These are phyloP conservation scores for Aspergillus cavernicola DNA, from an alignment of 495 filamentous ascomycete genomes.

Conservation along the genomic window DNA sequence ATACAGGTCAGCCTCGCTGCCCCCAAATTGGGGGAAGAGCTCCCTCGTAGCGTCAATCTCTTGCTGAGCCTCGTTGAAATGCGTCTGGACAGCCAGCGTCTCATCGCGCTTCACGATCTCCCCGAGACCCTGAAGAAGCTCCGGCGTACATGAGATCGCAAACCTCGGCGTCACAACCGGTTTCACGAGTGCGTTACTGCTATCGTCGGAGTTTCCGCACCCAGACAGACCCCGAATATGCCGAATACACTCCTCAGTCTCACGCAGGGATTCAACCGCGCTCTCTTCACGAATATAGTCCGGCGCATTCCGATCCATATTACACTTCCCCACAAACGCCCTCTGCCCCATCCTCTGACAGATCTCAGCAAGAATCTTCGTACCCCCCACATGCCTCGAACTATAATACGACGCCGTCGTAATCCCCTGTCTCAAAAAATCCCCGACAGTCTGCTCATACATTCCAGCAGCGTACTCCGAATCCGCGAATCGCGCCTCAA, in stretches of 20 bases:
- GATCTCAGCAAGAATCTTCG: slow-evolving; percentile 55
- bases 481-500: slow-evolving; percentile 56
- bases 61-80: slow-evolving; percentile 58
- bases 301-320: slow-evolving; percentile 60
- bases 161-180: slow-evolving; percentile 63
- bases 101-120: slow-evolving; percentile 45
- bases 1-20: slow-evolving; percentile 54
- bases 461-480: slow-evolving; percentile 47
- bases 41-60: slow-evolving; percentile 50
- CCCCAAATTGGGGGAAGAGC: slow-evolving; percentile 48
- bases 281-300: slow-evolving; percentile 54
- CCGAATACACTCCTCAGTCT: slow-evolving; percentile 51
- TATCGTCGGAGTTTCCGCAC: neutral
- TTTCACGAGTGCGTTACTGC: slow-evolving; percentile 36
- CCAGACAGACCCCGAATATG: slow-evolving; percentile 33
- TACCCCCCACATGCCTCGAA: slow-evolving; percentile 54
- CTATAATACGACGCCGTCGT: slow-evolving; percentile 66
- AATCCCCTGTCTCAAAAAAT: slow-evolving; percentile 58
- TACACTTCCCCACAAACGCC: slow-evolving; percentile 63
- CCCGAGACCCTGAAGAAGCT: slow-evolving; percentile 51
- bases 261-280: slow-evolving; percentile 43
- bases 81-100: slow-evolving; percentile 58
- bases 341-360: slow-evolving; percentile 57
- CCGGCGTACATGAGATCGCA: slow-evolving; percentile 54
- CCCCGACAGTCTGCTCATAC: slow-evolving; percentile 52